Evolutionary conservation across 495 filamentous ascomycete genomes (phyloP).

Genomic region (Hyaloscypha variabilis): DNA sequence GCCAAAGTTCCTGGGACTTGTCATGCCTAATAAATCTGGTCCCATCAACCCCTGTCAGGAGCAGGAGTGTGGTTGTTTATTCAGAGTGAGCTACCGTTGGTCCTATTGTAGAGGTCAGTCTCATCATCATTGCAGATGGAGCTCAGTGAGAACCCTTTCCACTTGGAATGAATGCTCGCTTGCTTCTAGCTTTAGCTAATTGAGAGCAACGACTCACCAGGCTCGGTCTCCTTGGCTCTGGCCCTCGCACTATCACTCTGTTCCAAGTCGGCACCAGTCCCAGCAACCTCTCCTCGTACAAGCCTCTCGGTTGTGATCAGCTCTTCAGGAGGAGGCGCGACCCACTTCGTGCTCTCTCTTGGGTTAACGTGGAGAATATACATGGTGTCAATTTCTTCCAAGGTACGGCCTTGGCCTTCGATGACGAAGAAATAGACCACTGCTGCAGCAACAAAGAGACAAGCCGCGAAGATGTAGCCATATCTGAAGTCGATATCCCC

Average conservation of each 20-base stretch:
- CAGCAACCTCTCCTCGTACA: constrained; percentile 7
- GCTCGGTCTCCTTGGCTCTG: constrained; percentile 10
- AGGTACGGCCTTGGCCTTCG: constrained; percentile 63
- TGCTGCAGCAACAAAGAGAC: constrained; percentile 60
- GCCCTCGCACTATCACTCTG: constrained; percentile 7
- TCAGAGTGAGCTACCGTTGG: constrained; percentile 10
- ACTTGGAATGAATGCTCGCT: neutral
- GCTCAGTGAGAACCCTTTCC: neutral
- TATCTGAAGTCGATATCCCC: constrained; percentile 69
- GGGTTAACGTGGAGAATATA: constrained; percentile 72
- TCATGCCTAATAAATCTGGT: neutral
- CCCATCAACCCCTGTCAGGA: neutral
- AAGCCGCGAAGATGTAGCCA: constrained; percentile 77
- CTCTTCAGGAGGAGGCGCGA: constrained; percentile 36
- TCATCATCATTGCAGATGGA: neutral
- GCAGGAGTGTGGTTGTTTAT: neutral
- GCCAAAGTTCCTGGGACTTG: too few relatives aligned
- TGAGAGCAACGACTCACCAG: neutral
- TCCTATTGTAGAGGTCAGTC: neutral
- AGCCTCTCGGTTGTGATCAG: constrained; percentile 23
- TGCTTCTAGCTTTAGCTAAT: neutral
- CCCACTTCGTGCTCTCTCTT: constrained; percentile 66
- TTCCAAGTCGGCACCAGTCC: constrained; percentile 13
- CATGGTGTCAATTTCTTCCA: constrained; percentile 83
- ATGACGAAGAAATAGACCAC: constrained; percentile 77